These are phyloP conservation scores for Aspergillus tanneri DNA, from an alignment of 2,329 filamentous ascomycete genomes.

Conservation along the genomic window DNA sequence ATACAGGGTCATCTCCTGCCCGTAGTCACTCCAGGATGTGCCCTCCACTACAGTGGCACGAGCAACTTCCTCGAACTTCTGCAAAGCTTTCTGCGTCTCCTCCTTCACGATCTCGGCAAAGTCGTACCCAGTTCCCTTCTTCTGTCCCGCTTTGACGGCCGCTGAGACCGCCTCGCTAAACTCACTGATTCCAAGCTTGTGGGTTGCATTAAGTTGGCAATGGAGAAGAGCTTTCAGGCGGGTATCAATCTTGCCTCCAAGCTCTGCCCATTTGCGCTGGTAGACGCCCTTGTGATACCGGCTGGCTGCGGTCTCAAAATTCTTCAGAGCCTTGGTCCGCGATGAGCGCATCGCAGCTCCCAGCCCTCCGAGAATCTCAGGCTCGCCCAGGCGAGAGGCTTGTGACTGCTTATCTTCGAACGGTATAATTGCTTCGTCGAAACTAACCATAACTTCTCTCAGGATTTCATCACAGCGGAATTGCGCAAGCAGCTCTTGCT, in stretches of 20 bases:
- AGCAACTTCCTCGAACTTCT: slow-evolving; percentile 73
- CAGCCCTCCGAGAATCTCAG: slow-evolving; percentile 70
- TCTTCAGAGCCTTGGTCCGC: slow-evolving; percentile 69
- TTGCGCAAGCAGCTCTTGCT: slow-evolving; percentile 93
- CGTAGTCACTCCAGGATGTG: slow-evolving; percentile 85
- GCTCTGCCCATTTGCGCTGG: slow-evolving; percentile 75
- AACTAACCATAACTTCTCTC: slow-evolving; percentile 78
- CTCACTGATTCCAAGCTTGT: slow-evolving; percentile 79
- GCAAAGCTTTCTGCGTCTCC: slow-evolving; percentile 74
- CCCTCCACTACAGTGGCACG: slow-evolving; percentile 72
- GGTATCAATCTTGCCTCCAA: slow-evolving; percentile 83
- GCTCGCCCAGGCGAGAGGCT: slow-evolving; percentile 68
- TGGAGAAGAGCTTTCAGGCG: slow-evolving; percentile 84
- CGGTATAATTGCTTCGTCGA: slow-evolving; percentile 77
- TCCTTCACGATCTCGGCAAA: slow-evolving; percentile 89
- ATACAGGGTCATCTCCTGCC: slow-evolving; percentile 74
- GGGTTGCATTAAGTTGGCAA: slow-evolving; percentile 81
- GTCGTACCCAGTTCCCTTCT: slow-evolving; percentile 85
- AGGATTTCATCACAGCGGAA: slow-evolving; percentile 98
- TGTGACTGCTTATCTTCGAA: slow-evolving; percentile 84
- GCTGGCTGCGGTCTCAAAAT: slow-evolving; percentile 88
- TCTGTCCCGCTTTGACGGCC: slow-evolving; percentile 88
- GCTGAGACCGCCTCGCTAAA: slow-evolving; percentile 86
- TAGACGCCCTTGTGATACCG: slow-evolving; percentile 97
- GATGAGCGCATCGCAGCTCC: slow-evolving; percentile 71